Base-by-base conservation (phyloP, 768 basidiomycete species). In the Dentipellis sp. region DNA sequence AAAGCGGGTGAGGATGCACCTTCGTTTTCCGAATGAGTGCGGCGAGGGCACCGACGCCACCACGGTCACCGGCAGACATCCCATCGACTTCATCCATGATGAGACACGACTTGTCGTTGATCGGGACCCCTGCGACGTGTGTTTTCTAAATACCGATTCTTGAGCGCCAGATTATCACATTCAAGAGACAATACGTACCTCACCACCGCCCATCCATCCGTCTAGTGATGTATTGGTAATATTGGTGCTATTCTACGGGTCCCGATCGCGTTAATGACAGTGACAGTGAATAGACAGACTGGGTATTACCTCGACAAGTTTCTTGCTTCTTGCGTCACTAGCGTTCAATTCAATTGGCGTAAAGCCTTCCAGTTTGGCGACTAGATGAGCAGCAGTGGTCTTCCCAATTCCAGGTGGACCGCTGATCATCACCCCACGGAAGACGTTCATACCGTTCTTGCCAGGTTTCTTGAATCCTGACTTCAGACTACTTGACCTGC, bases 21-120 rank as follows among this genome's bases (percentile, higher is more conserved):
- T 87, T 91, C 19, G 88, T 87, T 75, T 95, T 97, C 73, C 87
- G 93, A 63, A 99, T 95, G 58, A 99, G 66, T 0, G 84, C 84
- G 56, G 92, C 92, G 62, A 99, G 67, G 6, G 97, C 97, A 21
- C 92, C 95, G 1, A 98, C 91, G 55, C 97, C 97, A 14, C 97
- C 97, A 47, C 97, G 79, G 69, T 99, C 97, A 16, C 97, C 97
- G 3, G 91, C 90, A 5, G 93, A 95, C 94, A 98, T 99, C 1
- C 97, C 97, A 62, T 99, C 97, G 2, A 98, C 95, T 68, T 99
- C 97, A 65, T 99, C 97, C 95, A 99, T 97, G 67, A 99, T 98
- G 47, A 99, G 74, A 61, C 93, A 91, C 0, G 88, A 81, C 67
- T 77, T 82, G 63, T 88, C 81, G 0, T 88, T 93, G 60, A 97